phyloP scores from a whole-genome alignment of 1,284 basidiomycete species.

The Microbotryum intermedium region DNA sequence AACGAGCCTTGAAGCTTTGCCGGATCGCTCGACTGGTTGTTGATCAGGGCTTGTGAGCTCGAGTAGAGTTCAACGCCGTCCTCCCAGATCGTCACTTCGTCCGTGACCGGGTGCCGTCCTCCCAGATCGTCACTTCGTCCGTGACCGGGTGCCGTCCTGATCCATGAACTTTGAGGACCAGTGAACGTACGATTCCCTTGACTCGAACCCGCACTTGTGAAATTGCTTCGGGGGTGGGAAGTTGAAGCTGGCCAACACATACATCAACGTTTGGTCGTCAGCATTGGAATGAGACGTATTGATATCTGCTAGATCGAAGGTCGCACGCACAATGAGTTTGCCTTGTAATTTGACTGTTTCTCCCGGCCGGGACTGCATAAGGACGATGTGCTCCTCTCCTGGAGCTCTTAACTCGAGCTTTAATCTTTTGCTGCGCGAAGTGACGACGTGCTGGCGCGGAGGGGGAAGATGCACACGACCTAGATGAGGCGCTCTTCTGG shows the following conservation, averaged over 20 bases:
- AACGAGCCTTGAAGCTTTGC: constrained; percentile 20
- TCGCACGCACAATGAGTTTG: background rate
- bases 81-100: constrained; percentile 18
- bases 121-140: constrained; percentile 19
- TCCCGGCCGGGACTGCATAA: constrained; percentile 15
- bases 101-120: constrained; percentile 17
- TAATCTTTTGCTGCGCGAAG: constrained; percentile 9
- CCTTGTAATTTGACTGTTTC: background rate
- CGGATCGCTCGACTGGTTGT: constrained; percentile 15
- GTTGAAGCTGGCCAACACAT: constrained; percentile 1
- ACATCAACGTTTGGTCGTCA: background rate
- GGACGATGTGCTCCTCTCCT: constrained; percentile 16
- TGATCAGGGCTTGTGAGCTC: background rate
- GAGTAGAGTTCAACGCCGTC: constrained; percentile 8
- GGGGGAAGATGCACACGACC: constrained; percentile 1
- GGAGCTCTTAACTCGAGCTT: constrained; percentile 10
- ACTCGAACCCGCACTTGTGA: constrained; percentile 18
- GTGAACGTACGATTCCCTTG: constrained; percentile 24
- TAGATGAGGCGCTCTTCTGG: background rate
- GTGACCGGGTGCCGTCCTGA: constrained; percentile 19
- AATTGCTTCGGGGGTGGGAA: constrained; percentile 15
- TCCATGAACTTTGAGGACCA: constrained; percentile 20
- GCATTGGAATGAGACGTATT: background rate
- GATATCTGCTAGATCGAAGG: no score
- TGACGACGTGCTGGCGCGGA: constrained; percentile 4